phyloP scores from a whole-genome alignment of 768 basidiomycete genomes.

The Favolaschia claudopus region DNA sequence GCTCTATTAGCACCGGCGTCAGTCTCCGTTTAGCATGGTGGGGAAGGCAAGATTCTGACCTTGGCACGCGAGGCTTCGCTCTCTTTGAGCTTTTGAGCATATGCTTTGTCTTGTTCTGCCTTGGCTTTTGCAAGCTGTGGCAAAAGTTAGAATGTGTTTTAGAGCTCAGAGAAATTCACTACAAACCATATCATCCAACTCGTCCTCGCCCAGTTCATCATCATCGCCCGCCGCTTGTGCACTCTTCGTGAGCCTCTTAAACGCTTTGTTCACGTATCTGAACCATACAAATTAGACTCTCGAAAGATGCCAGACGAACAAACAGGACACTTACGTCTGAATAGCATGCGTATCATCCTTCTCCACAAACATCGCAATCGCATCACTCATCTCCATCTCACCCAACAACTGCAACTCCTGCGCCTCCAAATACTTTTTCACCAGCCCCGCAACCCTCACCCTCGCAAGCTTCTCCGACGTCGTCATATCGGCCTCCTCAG shows the following conservation, averaged over 20 bases:
- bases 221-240: conserved; percentile 58
- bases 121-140: conserved; percentile 79
- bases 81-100: conserved; percentile 53
- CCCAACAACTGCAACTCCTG: conserved; percentile 93
- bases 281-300: conserved; percentile 8
- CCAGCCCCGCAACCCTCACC: conserved; percentile 87
- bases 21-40: no score
- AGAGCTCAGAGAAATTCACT: background rate
- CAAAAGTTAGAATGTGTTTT: background rate
- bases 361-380: conserved; percentile 94
- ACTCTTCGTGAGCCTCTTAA: conserved; percentile 71
- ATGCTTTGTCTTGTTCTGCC: conserved; percentile 71
- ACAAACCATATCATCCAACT: conserved; percentile 76
- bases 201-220: conserved; percentile 74
- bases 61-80: conserved; percentile 51
- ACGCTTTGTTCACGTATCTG: conserved; percentile 71
- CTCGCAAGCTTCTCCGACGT: conserved; percentile 79
- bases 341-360: conserved; percentile 98
- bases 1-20: no score
- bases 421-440: conserved; percentile 89
- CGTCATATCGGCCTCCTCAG: conserved; percentile 51
- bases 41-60: conserved; percentile 36
- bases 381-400: conserved; percentile 91
- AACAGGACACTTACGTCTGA: conserved; percentile 65
- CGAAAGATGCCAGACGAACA: background rate